phyloP scores from a whole-genome alignment of 2,329 filamentous ascomycete species.

The Colletotrichum liriopes region DNA sequence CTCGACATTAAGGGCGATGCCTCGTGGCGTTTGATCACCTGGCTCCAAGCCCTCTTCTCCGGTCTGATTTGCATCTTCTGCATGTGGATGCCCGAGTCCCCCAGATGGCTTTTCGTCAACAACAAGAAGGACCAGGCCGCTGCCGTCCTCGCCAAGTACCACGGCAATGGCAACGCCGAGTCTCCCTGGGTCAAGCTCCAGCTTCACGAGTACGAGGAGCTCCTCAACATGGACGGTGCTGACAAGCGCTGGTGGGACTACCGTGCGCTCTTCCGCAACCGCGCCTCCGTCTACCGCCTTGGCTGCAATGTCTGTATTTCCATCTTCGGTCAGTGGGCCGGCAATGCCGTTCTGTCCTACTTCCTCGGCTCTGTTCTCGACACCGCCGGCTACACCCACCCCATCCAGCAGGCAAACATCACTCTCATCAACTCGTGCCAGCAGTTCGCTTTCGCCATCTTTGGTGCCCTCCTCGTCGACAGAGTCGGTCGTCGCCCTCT shows the following conservation, averaged over 20 bases:
- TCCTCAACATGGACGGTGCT: constrained; percentile 59
- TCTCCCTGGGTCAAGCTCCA: constrained; percentile 63
- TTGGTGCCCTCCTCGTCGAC: constrained; percentile 67
- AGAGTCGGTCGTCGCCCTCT: constrained; percentile 67
- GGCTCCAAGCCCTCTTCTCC: constrained; percentile 62
- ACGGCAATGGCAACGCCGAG: constrained; percentile 61
- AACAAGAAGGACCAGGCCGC: constrained; percentile 55
- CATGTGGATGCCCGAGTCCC: constrained; percentile 59
- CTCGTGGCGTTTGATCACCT: constrained; percentile 60
- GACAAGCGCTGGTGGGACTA: constrained; percentile 67
- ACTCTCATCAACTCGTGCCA: constrained; percentile 67
- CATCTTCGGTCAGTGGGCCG: constrained; percentile 64
- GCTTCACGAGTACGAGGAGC: constrained; percentile 60
- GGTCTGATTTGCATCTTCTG: constrained; percentile 55
- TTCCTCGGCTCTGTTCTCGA: constrained; percentile 66
- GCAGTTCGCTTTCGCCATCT: constrained; percentile 64
- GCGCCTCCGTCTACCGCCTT: constrained; percentile 60
- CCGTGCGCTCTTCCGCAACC: constrained; percentile 59
- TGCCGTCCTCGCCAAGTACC: constrained; percentile 57
- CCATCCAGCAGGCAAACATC: constrained; percentile 61
- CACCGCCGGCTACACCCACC: constrained; percentile 63
- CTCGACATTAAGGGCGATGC: constrained; percentile 55
- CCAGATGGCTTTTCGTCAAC: constrained; percentile 59
- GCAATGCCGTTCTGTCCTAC: constrained; percentile 60
- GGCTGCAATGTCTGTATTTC: constrained; percentile 59